Evolutionary conservation across 2,329 filamentous ascomycete genomes (phyloP).

Genomic region (Lasiodiplodia sp.): DNA sequence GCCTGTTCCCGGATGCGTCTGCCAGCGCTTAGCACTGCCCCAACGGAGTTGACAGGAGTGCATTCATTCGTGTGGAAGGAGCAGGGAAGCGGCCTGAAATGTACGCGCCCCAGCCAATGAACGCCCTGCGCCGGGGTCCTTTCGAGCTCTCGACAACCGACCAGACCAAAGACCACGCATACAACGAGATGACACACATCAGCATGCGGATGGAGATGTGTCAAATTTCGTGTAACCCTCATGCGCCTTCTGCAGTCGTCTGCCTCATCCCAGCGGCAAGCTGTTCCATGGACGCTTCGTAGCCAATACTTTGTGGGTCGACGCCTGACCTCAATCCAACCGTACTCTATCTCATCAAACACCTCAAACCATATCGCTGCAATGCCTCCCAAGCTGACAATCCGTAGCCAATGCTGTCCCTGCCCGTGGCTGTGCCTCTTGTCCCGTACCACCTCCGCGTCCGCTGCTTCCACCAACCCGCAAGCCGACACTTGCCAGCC

Average conservation of each 20-base stretch:
- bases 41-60: conserved; percentile 6
- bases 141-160: conserved; percentile 3
- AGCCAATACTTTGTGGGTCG: conserved; percentile 27
- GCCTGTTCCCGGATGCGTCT: conserved; percentile 13
- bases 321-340: conserved; percentile 8
- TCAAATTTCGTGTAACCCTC: conserved; percentile 30
- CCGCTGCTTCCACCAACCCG: background rate
- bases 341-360: conserved; percentile 14
- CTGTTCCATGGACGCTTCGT: conserved; percentile 17
- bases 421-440: conserved; percentile 4
- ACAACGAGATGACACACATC: conserved; percentile 27
- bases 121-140: conserved; percentile 18
- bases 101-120: conserved; percentile 28
- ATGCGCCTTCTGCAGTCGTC: conserved; percentile 29
- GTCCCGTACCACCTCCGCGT: conserved; percentile 19
- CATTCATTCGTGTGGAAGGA: conserved; percentile 16
- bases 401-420: conserved; percentile 4
- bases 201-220: conserved; percentile 22
- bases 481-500: background rate
- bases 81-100: conserved; percentile 29
- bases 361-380: background rate
- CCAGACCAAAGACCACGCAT: conserved; percentile 16
- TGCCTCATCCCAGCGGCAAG: conserved; percentile 28
- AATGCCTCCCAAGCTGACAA: background rate
- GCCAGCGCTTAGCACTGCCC: conserved; percentile 23